Conservation (phyloP, 2,329 filamentous ascomycete species). For the Aspergillus felis region DNA sequence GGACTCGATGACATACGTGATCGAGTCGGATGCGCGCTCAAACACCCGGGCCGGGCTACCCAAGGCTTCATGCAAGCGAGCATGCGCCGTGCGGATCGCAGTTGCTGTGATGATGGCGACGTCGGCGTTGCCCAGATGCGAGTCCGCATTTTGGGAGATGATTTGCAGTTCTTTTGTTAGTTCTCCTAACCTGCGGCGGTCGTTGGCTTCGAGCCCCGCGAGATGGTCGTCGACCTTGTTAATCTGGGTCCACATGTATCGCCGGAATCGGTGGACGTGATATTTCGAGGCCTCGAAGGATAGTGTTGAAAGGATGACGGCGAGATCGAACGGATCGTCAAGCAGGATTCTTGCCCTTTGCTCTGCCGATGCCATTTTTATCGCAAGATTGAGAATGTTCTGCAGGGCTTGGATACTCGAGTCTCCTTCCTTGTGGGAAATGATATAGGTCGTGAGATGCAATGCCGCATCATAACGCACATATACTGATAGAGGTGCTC, state of each 20-base stretch:
- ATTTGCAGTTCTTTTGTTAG: constrained; percentile 27
- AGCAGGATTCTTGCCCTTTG: constrained; percentile 2
- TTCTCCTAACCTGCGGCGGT: constrained; percentile 19
- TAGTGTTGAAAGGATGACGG: constrained; percentile 11
- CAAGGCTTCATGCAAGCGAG: constrained; percentile 5
- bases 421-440: constrained; percentile 12
- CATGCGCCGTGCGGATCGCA: constrained; percentile 19
- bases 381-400: constrained; percentile 7
- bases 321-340: constrained; percentile 13
- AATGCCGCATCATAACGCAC: constrained; percentile 7
- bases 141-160: constrained; percentile 26
- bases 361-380: neutral
- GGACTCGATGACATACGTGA: constrained; percentile 21
- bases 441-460: constrained; percentile 13
- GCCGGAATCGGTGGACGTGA: constrained; percentile 11
- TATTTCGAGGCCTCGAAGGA: constrained; percentile 13
- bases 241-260: constrained; percentile 17
- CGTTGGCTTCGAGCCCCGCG: constrained; percentile 13
- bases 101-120: constrained; percentile 21
- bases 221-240: constrained; percentile 19
- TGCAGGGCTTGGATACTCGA: constrained; percentile 6
- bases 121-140: constrained; percentile 24
- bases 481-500: constrained; percentile 12
- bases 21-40: constrained; percentile 16
- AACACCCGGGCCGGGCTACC: constrained; percentile 2